Percentiles rank a stretch among this genome's conserved stretches.
Conservation (phyloP, 2,329 filamentous ascomycete species). For the Cytospora leucostoma region DNA sequence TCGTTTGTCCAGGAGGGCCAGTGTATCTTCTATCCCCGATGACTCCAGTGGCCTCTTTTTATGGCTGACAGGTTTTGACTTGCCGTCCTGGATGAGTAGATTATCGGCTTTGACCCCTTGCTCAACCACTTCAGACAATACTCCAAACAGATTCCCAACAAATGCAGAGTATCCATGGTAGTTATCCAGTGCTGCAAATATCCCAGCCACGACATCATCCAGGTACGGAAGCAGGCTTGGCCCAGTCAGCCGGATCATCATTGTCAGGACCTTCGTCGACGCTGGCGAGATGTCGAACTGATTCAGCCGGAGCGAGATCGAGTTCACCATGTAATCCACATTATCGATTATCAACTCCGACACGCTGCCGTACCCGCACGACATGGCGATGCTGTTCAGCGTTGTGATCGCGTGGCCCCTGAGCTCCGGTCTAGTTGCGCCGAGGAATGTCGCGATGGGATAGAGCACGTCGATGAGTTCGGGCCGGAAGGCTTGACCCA, state of each 20-base stretch:
- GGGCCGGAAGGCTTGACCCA: constrained; percentile 69
- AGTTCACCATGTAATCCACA: constrained; percentile 95
- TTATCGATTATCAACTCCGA: constrained; percentile 84
- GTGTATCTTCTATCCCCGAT: constrained; percentile 47
- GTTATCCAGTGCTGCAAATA: constrained; percentile 90
- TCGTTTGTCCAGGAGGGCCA: constrained; percentile 65
- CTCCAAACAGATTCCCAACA: constrained; percentile 81
- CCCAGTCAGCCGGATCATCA: constrained; percentile 91
- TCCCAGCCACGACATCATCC: constrained; percentile 86
- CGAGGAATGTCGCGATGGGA: constrained; percentile 85
- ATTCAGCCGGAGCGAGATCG: constrained; percentile 84
- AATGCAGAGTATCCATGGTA: constrained; percentile 91
- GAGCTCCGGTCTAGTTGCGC: constrained; percentile 66
- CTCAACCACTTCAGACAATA: constrained; percentile 79
- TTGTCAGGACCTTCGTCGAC: constrained; percentile 83
- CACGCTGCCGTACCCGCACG: constrained; percentile 74
- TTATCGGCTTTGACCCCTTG: constrained; percentile 68
- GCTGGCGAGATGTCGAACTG: constrained; percentile 90
- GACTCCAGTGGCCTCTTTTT: constrained; percentile 41
- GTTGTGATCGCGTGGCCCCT: constrained; percentile 81
- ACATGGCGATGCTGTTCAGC: constrained; percentile 74
- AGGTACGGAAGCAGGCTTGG: constrained; percentile 81
- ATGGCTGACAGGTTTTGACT: constrained; percentile 42
- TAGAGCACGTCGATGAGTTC: constrained; percentile 92
- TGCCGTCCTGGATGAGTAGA: constrained; percentile 48